These are phyloP conservation scores for Penicillium parvum DNA, from an alignment of 495 filamentous ascomycete genomes.

Conservation along the genomic window DNA sequence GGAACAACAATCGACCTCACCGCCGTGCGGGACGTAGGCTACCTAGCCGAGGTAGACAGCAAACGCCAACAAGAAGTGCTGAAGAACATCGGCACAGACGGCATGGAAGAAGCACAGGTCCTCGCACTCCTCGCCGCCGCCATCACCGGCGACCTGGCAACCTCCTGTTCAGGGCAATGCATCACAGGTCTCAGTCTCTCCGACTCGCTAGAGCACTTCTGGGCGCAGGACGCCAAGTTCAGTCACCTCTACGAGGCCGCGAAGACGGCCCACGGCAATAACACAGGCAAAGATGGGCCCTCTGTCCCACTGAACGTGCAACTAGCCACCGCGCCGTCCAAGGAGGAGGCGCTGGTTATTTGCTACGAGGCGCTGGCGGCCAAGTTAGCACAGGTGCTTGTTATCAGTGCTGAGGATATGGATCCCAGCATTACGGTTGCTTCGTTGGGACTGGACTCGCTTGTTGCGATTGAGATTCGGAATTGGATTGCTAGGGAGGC, in stretches of 20 bases:
- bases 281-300: constrained; percentile 4
- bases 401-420: constrained; percentile 29
- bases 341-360: constrained; percentile 22
- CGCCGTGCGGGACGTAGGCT: constrained; percentile 24
- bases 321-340: constrained; percentile 14
- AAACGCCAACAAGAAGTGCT: constrained; percentile 22
- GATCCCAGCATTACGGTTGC: constrained; percentile 25
- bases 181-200: constrained; percentile 21
- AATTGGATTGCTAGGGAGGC: constrained; percentile 37
- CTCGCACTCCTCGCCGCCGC: constrained; percentile 19
- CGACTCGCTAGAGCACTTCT: constrained; percentile 20
- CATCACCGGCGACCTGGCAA: constrained; percentile 16
- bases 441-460: constrained; percentile 33
- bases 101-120: constrained; percentile 23
- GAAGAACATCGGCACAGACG: constrained; percentile 28
- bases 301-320: constrained; percentile 16
- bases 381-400: constrained; percentile 26
- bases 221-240: constrained; percentile 25
- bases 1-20: constrained; percentile 28
- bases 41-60: constrained; percentile 21
- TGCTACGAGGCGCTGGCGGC: constrained; percentile 24
- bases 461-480: constrained; percentile 37
- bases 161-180: constrained; percentile 19
- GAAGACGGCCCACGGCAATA: constrained; percentile 6
- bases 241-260: constrained; percentile 14